phyloP scores from a whole-genome alignment of 345 rosid species.

The Aethionema arabicum region DNA sequence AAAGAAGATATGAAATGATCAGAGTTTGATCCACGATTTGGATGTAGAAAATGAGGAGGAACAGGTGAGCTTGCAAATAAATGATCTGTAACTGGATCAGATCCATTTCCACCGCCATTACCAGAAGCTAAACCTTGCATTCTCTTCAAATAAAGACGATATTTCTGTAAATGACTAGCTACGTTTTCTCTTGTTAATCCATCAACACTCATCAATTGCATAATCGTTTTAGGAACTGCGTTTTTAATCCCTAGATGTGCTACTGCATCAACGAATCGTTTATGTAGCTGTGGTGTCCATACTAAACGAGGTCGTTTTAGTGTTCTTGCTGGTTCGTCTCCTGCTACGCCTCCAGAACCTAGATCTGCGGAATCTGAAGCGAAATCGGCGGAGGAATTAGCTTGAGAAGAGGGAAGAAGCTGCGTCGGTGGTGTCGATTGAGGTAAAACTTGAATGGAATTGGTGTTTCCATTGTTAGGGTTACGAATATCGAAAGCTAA shows the following conservation, averaged over 20 bases:
- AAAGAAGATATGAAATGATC: conserved; percentile 69
- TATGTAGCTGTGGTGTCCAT: conserved; percentile 88
- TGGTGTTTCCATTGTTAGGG: conserved; percentile 21
- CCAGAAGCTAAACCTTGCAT: conserved; percentile 70
- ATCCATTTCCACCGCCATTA: conserved; percentile 39
- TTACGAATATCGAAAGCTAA: conserved; percentile 74
- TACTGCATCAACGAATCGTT: conserved; percentile 80
- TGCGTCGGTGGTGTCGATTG: conserved; percentile 31
- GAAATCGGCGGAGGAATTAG: conserved; percentile 57
- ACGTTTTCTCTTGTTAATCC: conserved; percentile 84
- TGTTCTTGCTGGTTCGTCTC: conserved; percentile 77
- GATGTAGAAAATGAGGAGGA: conserved; percentile 84
- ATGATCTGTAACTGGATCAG: conserved; percentile 74
- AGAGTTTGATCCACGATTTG: conserved; percentile 52
- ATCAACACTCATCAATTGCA: conserved; percentile 88
- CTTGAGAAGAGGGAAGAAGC: conserved; percentile 34
- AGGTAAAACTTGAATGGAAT: conserved; percentile 28
- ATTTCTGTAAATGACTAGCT: conserved; percentile 81
- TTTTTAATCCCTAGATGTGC: conserved; percentile 84
- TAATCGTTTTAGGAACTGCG: conserved; percentile 86
- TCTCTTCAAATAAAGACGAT: conserved; percentile 64
- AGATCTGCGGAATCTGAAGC: conserved; percentile 46
- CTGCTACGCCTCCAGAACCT: conserved; percentile 17
- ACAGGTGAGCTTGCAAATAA: conserved; percentile 87
- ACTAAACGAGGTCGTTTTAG: conserved; percentile 79